Conservation (phyloP, 2,329 filamentous ascomycete genomes). For the Lanzia echinophila region DNA sequence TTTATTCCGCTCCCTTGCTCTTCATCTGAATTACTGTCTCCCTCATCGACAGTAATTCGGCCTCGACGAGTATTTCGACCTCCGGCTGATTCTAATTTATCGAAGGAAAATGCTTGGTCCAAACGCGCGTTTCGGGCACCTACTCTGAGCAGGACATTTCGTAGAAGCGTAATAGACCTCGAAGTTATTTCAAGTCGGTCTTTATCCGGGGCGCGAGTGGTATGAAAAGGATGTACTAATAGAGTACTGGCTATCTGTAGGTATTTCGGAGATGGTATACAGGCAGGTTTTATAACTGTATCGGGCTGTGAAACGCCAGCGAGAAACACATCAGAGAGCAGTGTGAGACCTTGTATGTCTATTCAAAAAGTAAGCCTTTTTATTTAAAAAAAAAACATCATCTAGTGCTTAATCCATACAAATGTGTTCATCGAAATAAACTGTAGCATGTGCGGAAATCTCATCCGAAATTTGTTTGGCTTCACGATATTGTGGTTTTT, state of each 20-base stretch:
- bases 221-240: slow-evolving; percentile 73
- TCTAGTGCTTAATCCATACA: neutral
- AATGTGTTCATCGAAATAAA: slow-evolving; percentile 8
- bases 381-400: neutral
- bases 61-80: slow-evolving; percentile 23
- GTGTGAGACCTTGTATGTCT: slow-evolving; percentile 53
- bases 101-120: slow-evolving; percentile 65
- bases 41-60: slow-evolving; percentile 29
- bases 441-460: slow-evolving; percentile 1
- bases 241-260: slow-evolving; percentile 74
- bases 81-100: slow-evolving; percentile 20
- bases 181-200: slow-evolving; percentile 56
- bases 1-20: slow-evolving; percentile 38
- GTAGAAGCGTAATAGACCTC: slow-evolving; percentile 63
- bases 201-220: slow-evolving; percentile 59
- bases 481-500: neutral
- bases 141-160: slow-evolving; percentile 55
- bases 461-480: slow-evolving; percentile 1
- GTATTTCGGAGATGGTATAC: slow-evolving; percentile 63
- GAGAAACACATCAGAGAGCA: slow-evolving; percentile 58
- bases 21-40: slow-evolving; percentile 36
- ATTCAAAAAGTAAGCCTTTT: slow-evolving; percentile 3
- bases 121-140: slow-evolving; percentile 67
- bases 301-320: slow-evolving; percentile 39
- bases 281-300: slow-evolving; percentile 39